Percentiles rank a stretch among this genome's conserved stretches.
Evolutionary conservation across 768 basidiomycete genomes (phyloP).

Genomic region (Antrodiella citrinella): DNA sequence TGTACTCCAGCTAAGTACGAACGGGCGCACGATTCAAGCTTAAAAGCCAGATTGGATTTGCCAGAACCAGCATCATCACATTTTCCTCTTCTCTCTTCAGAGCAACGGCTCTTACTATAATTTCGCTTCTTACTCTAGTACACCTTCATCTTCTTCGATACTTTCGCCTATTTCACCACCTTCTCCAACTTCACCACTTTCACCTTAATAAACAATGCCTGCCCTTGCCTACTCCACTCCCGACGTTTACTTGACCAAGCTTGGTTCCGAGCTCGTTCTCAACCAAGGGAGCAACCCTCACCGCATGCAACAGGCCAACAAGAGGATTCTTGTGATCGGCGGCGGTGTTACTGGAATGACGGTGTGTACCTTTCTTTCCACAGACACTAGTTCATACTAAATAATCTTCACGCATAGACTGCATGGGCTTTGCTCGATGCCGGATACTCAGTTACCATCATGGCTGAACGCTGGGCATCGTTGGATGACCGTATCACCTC

Average conservation of each 20-base stretch:
- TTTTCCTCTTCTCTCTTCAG: neutral
- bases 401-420: slow-evolving; percentile 7
- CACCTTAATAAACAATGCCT: slow-evolving; percentile 3
- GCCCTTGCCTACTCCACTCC: slow-evolving; percentile 4
- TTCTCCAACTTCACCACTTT: neutral
- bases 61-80: neutral
- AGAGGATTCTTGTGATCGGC: slow-evolving; percentile 13
- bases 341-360: slow-evolving; percentile 18
- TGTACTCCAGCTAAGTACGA: too few relatives aligned
- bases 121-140: too few relatives aligned
- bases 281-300: slow-evolving; percentile 7
- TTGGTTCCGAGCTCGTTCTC: slow-evolving; percentile 9
- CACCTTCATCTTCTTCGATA: too few relatives aligned
- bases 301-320: neutral
- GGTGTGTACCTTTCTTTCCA: slow-evolving; percentile 5
- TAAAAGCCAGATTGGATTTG: neutral
- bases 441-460: slow-evolving; percentile 28
- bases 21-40: neutral
- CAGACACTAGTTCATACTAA: neutral
- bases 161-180: neutral
- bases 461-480: slow-evolving; percentile 18
- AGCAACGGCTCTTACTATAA: too few relatives aligned
- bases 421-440: slow-evolving; percentile 27
- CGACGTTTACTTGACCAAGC: slow-evolving; percentile 8
- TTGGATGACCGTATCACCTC: slow-evolving; percentile 13